Percentiles rank a stretch among this genome's conserved stretches.
These are phyloP conservation scores for Zymoseptoria pseudotritici DNA, from an alignment of 2,329 filamentous ascomycete genomes.

Conservation along the genomic window DNA sequence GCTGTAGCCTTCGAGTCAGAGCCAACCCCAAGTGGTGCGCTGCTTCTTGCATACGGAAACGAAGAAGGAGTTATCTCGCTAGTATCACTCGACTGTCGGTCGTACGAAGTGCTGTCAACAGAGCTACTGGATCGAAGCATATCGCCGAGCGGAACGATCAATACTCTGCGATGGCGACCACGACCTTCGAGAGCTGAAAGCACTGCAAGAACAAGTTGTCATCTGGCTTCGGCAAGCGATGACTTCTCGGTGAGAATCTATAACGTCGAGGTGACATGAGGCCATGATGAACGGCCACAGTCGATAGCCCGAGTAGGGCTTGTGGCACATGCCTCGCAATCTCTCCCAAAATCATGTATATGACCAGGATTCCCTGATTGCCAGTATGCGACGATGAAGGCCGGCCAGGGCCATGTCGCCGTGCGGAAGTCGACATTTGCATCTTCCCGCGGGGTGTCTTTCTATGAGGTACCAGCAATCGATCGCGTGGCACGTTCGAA, in stretches of 20 bases:
- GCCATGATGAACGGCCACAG: neutral
- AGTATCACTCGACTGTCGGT: constrained; percentile 4
- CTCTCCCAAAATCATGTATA: too few relatives aligned
- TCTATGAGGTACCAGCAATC: too few relatives aligned
- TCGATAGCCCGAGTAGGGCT: neutral
- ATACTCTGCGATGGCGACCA: constrained; percentile 27
- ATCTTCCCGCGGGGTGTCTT: too few relatives aligned
- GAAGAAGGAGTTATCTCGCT: constrained; percentile 24
- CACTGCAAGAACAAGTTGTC: neutral
- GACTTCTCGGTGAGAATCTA: constrained; percentile 35
- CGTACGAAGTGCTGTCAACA: constrained; percentile 6
- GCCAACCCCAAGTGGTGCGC: neutral
- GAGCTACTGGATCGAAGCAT: constrained; percentile 9
- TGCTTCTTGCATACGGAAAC: constrained; percentile 22
- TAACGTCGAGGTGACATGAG: constrained; percentile 3
- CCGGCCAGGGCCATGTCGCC: too few relatives aligned
- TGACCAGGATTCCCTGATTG: too few relatives aligned
- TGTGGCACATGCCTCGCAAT: too few relatives aligned
- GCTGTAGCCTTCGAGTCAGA: constrained; percentile 25
- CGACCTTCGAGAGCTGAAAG: neutral
- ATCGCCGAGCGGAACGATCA: constrained; percentile 21
- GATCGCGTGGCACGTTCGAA: too few relatives aligned
- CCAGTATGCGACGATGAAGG: too few relatives aligned
- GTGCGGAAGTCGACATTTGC: too few relatives aligned
- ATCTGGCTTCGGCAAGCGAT: constrained; percentile 35